These are phyloP conservation scores for Inonotus hispidus DNA, from an alignment of 1,284 basidiomycete species.

Conservation along the genomic window DNA sequence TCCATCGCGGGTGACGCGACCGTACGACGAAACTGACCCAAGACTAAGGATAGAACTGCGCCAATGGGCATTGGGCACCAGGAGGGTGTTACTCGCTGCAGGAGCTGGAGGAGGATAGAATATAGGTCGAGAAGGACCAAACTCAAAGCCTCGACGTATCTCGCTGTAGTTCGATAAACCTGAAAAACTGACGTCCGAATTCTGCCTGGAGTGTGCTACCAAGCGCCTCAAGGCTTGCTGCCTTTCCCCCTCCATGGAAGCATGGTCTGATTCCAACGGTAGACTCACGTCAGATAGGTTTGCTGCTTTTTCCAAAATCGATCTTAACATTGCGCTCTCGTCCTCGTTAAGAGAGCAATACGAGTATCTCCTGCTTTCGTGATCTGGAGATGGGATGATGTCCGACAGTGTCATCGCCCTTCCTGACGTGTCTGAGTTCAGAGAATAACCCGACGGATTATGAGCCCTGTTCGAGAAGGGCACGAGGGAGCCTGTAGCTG, in stretches of 20 bases:
- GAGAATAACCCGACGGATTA: constrained; percentile 35
- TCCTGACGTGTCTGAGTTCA: constrained; percentile 20
- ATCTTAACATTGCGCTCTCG: constrained; percentile 54
- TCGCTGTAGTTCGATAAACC: constrained; percentile 72
- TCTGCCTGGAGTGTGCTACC: constrained; percentile 38
- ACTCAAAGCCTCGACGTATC: constrained; percentile 69
- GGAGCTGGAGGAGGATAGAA: constrained; percentile 54
- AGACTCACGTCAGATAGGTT: constrained; percentile 30
- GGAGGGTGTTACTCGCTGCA: constrained; percentile 27
- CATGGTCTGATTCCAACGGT: constrained; percentile 29
- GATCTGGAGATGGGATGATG: constrained; percentile 61
- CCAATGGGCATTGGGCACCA: constrained; percentile 35
- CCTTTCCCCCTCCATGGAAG: constrained; percentile 31
- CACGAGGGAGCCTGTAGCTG: constrained; percentile 71
- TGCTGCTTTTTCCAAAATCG: constrained; percentile 48
- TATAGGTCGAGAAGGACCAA: constrained; percentile 48
- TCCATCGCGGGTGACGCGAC: constrained; percentile 59
- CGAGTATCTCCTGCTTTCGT: constrained; percentile 43
- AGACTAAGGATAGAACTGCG: constrained; percentile 68
- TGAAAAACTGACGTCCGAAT: constrained; percentile 57
- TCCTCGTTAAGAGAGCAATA: constrained; percentile 38
- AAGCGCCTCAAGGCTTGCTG: constrained; percentile 22
- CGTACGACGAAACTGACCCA: constrained; percentile 78
- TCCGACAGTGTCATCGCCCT: constrained; percentile 57
- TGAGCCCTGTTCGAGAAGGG: constrained; percentile 44